Base-by-base conservation (phyloP, 371 early-diverging fungal genomes). In the Syncephalis plumigaleata region DNA sequence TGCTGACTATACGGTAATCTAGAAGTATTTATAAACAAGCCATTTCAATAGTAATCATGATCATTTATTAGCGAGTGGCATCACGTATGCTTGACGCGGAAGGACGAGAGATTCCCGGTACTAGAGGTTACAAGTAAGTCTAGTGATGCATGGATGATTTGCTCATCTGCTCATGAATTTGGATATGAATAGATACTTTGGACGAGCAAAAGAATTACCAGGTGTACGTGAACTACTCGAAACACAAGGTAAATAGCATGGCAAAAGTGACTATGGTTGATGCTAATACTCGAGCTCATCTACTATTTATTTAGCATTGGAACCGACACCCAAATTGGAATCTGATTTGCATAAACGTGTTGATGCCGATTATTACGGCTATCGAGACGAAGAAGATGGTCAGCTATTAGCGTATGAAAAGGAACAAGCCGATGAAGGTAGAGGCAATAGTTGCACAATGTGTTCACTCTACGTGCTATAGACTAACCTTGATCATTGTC, bases 331-430 rank as follows among this genome's bases (percentile, higher is more conserved):
- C 40, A 71, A 77, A 26, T 68, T 75, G 22, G 61, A 79, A 52
- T 66, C 64, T 13, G 92, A 91, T 23, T 62, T 96, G 48, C 70
- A 78, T 48, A 70, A 73, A 42, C 70, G 81, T 39, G 79, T 89
- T 13, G 94, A 93, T 56, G 89, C 92, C 0, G 89, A 89, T 51
- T 96, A 95, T 61, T 96, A 84, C 55, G 94, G 96, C 20, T 96
- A 90, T 56, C 70, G 87, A 23, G 92, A 92, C 57, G 94, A 94
- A 60, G 89, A 90, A 23, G 90, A 91, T 57, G 87, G 79, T 1
- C 57, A 63, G 22, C 60, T 94, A 40, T 51, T 92, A 44, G 79
- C 69, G 51, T 87, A 81, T 56, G 94, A 95, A 59, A 53, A 66
- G 23, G 68, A 69, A 24, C 60, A 62, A 38, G 75, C 77, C 46